Percentiles rank a stretch among this genome's conserved stretches.
Evolutionary conservation across 495 filamentous ascomycete genomes (phyloP).

Genomic region (Aspergillus homomorphus): DNA sequence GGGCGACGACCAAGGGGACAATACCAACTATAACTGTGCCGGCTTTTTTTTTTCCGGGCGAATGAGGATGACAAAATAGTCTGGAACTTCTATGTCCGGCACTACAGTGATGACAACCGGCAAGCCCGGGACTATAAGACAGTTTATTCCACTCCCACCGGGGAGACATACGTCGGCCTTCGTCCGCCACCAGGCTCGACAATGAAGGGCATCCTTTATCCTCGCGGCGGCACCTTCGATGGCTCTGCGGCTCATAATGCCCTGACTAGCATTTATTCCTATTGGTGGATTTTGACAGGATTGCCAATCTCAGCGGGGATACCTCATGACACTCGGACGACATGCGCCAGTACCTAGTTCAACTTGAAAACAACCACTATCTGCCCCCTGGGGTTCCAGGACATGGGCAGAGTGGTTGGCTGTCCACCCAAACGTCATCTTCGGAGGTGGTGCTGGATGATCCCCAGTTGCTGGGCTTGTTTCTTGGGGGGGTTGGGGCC

Average conservation of each 20-base stretch:
- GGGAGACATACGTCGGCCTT: constrained; percentile 35
- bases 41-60: constrained; percentile 31
- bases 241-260: constrained; percentile 49
- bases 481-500: constrained; percentile 50
- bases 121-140: constrained; percentile 46
- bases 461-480: constrained; percentile 47
- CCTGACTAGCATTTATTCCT: constrained; percentile 40
- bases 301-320: constrained; percentile 43
- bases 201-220: constrained; percentile 43
- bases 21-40: constrained; percentile 38
- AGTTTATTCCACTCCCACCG: constrained; percentile 39
- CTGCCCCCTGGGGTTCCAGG: constrained; percentile 35
- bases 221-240: constrained; percentile 46
- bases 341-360: constrained; percentile 44
- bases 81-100: constrained; percentile 50
- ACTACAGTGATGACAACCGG: constrained; percentile 38
- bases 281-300: constrained; percentile 47
- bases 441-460: constrained; percentile 49
- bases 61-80: constrained; percentile 37
- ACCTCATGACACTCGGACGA: constrained; percentile 38
- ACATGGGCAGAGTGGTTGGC: constrained; percentile 61
- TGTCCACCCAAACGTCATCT: constrained; percentile 47
- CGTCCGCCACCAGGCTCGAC: constrained; percentile 38
- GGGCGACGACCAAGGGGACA: constrained; percentile 56
- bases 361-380: constrained; percentile 55